Percentiles rank a stretch among this genome's conserved stretches.
Conservation (phyloP, 305 asterid species). For the Ilex paraguariensis region DNA sequence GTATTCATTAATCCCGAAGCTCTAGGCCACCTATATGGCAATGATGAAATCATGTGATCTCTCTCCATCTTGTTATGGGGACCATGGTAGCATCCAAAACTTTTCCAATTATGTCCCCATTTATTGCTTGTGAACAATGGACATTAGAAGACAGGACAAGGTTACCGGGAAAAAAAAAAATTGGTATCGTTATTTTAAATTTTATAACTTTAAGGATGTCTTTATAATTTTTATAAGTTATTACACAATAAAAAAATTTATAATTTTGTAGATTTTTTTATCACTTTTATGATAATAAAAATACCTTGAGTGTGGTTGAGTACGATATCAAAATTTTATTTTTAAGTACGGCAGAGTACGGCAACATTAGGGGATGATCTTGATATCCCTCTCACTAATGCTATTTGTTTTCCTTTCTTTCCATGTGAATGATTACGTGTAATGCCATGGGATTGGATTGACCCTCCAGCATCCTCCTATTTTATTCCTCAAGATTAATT, state of each 20-base stretch:
- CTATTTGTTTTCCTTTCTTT: not conserved
- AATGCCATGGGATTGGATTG: not conserved
- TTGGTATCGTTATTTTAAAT: not conserved
- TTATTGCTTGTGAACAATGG: not conserved
- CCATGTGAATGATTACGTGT: not conserved
- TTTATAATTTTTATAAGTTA: too few species aligned
- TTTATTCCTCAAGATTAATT: too few species aligned
- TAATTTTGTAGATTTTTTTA: too few species aligned
- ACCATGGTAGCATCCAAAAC: not conserved
- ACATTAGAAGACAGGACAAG: not conserved
- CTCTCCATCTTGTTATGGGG: not conserved
- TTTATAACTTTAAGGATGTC: too few species aligned
- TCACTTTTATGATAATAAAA: not conserved
- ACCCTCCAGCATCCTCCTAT: not conserved
- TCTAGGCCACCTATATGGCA: not conserved
- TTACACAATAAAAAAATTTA: too few species aligned
- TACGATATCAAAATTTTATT: too few species aligned
- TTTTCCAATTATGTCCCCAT: not conserved
- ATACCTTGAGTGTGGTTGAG: not conserved
- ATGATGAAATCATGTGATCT: not conserved
- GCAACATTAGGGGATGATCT: not conserved
- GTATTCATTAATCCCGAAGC: not conserved
- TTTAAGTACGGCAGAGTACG: not conserved
- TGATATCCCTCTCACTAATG: not conserved
- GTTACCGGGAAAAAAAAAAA: too few species aligned